phyloP scores from a whole-genome alignment of 2,329 filamentous ascomycete genomes.

The Chaetomiaceae sp. region DNA sequence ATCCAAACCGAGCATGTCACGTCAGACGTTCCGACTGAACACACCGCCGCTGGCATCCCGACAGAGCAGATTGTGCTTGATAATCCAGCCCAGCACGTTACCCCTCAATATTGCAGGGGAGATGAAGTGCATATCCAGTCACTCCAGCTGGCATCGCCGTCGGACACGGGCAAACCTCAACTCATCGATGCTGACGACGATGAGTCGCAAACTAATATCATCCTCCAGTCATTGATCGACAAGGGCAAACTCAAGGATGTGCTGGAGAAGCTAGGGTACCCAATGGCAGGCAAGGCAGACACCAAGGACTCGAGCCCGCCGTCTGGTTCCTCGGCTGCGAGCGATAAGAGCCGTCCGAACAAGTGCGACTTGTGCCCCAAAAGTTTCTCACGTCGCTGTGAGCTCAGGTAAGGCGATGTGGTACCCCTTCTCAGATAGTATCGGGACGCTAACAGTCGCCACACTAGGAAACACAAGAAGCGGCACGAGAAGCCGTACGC shows the following conservation, averaged over 20 bases:
- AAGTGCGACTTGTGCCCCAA: slow-evolving; percentile 43
- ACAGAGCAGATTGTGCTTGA: too few relatives aligned
- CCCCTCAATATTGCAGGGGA: neutral
- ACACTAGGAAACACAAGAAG: slow-evolving; percentile 71
- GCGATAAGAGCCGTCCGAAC: neutral
- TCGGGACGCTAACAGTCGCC: neutral
- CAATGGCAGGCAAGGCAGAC: slow-evolving; percentile 15
- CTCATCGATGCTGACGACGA: slow-evolving; percentile 13
- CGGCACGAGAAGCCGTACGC: slow-evolving; percentile 76
- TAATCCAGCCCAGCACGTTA: too few relatives aligned
- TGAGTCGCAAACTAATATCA: slow-evolving; percentile 12
- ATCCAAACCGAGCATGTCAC: too few relatives aligned
- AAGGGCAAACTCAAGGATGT: slow-evolving; percentile 32
- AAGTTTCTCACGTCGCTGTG: slow-evolving; percentile 45
- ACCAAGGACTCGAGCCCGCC: slow-evolving; percentile 14
- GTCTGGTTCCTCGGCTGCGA: neutral
- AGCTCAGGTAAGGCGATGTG: slow-evolving; percentile 47
- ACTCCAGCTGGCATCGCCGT: neutral
- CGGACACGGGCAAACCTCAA: neutral
- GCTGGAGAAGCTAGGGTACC: slow-evolving; percentile 27
- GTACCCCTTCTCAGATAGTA: neutral
- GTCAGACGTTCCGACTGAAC: too few relatives aligned
- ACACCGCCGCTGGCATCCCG: too few relatives aligned
- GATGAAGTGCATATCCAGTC: neutral
- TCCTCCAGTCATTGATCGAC: slow-evolving; percentile 14